Conservation (phyloP, 228 moss, liverwort and hornwort genomes). For the Sphagnum magellanicum region DNA sequence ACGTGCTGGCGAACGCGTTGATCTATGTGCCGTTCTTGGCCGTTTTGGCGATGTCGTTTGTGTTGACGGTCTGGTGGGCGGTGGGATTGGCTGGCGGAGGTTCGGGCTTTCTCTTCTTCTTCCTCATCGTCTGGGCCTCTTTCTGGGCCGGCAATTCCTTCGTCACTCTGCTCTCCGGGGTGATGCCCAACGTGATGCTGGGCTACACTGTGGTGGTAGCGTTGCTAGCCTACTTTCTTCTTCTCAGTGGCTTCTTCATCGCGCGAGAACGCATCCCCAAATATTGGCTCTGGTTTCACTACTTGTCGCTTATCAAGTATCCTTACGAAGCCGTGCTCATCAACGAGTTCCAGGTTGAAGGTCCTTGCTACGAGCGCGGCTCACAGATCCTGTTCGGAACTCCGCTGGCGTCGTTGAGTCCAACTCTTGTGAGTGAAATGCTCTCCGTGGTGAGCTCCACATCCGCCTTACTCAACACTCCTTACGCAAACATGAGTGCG, state of each 20-base stretch:
- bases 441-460: slow-evolving; percentile 18
- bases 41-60: slow-evolving; percentile 57
- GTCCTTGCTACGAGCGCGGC: slow-evolving; percentile 63
- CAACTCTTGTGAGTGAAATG: slow-evolving; percentile 27
- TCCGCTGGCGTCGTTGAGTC: slow-evolving; percentile 38
- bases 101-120: slow-evolving; percentile 70
- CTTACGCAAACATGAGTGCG: slow-evolving; percentile 19
- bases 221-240: slow-evolving; percentile 67
- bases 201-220: slow-evolving; percentile 78
- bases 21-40: slow-evolving; percentile 84
- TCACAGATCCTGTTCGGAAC: slow-evolving; percentile 56
- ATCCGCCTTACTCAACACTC: slow-evolving; percentile 14
- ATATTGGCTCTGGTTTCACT: slow-evolving; percentile 95
- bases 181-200: slow-evolving; percentile 87
- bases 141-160: slow-evolving; percentile 90
- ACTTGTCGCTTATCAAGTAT: slow-evolving; percentile 83
- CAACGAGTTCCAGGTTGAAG: slow-evolving; percentile 61
- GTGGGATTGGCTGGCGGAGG: slow-evolving; percentile 79
- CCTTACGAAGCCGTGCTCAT: slow-evolving; percentile 82
- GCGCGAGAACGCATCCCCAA: slow-evolving; percentile 65
- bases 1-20: slow-evolving; percentile 70
- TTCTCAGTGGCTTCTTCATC: slow-evolving; percentile 77
- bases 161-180: slow-evolving; percentile 64
- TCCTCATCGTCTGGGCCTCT: slow-evolving; percentile 72
- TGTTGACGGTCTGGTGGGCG: slow-evolving; percentile 70